Evolutionary conservation across 805 yeast genomes (phyloP).

Genomic region (Brettanomyces custersianus): DNA sequence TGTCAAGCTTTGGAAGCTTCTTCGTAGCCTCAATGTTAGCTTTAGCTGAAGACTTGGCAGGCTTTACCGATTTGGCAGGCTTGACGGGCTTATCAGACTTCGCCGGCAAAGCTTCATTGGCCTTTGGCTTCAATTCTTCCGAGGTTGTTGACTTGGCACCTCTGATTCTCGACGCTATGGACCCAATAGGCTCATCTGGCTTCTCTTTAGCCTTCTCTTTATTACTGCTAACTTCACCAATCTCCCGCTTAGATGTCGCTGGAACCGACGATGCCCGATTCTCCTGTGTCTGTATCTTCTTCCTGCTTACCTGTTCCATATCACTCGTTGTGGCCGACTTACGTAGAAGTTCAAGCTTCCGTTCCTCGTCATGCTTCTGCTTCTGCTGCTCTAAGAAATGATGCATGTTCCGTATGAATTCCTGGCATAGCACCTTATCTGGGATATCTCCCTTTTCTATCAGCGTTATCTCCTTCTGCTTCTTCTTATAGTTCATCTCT

Average conservation of each 20-base stretch:
- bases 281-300: not conserved
- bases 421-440: constrained; percentile 22
- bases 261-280: not conserved
- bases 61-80: not conserved
- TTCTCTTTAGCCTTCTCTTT: not conserved
- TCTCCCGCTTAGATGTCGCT: too few relatives aligned
- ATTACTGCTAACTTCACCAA: not conserved
- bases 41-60: too few relatives aligned
- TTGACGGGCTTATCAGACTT: not conserved
- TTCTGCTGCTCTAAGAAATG: constrained; percentile 9
- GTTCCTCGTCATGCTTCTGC: constrained; percentile 8
- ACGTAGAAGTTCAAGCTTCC: too few relatives aligned
- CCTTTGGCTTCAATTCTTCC: not conserved
- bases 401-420: constrained; percentile 9
- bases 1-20: too few relatives aligned
- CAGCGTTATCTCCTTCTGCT: constrained; percentile 29
- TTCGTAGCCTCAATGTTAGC: too few relatives aligned
- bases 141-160: not conserved
- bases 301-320: not conserved
- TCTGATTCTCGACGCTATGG: not conserved
- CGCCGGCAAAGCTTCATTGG: not conserved
- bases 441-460: constrained; percentile 34
- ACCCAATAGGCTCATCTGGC: not conserved
- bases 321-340: not conserved
- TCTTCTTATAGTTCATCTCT: constrained; percentile 27